These are phyloP conservation scores for Paraphaeosphaeria minitans DNA, from an alignment of 2,329 filamentous ascomycete genomes.

Conservation along the genomic window DNA sequence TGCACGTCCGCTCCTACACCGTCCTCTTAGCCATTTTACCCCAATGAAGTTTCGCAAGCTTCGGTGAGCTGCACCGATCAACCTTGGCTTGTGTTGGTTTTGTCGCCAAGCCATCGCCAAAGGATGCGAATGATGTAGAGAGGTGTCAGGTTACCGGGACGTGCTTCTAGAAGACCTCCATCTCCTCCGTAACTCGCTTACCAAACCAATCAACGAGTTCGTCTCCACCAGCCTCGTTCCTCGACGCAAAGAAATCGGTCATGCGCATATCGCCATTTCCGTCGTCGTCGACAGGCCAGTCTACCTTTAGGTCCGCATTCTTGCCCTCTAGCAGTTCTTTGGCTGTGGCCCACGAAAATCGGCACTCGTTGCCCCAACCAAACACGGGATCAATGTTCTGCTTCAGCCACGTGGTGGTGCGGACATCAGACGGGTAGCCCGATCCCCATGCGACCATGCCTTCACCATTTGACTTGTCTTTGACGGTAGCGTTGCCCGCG, in stretches of 20 bases:
- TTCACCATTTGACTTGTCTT: conserved; percentile 34
- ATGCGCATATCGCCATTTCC: conserved; percentile 66
- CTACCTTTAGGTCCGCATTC: conserved; percentile 69
- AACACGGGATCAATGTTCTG: conserved; percentile 90
- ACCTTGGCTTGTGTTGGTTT: conserved; percentile 2
- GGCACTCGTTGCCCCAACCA: conserved; percentile 90
- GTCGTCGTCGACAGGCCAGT: conserved; percentile 83
- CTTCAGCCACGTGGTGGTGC: conserved; percentile 81
- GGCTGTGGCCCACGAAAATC: conserved; percentile 94
- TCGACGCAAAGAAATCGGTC: conserved; percentile 73
- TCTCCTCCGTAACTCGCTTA: conserved; percentile 68
- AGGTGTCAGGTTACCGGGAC: neutral
- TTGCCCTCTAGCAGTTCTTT: conserved; percentile 91
- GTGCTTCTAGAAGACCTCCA: conserved; percentile 68
- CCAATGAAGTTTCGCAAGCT: neutral
- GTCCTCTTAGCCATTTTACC: conserved; percentile 7
- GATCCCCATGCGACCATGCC: conserved; percentile 73
- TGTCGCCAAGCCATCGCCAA: neutral
- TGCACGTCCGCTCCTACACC: conserved; percentile 12
- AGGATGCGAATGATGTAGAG: neutral
- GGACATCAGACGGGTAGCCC: conserved; percentile 87
- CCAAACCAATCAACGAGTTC: conserved; percentile 87
- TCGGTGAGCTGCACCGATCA: neutral
- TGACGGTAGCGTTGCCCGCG: conserved; percentile 30
- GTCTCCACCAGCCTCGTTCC: conserved; percentile 57